phyloP scores from a whole-genome alignment of 2,329 filamentous ascomycete genomes.

The Pyrenophora seminiperda region DNA sequence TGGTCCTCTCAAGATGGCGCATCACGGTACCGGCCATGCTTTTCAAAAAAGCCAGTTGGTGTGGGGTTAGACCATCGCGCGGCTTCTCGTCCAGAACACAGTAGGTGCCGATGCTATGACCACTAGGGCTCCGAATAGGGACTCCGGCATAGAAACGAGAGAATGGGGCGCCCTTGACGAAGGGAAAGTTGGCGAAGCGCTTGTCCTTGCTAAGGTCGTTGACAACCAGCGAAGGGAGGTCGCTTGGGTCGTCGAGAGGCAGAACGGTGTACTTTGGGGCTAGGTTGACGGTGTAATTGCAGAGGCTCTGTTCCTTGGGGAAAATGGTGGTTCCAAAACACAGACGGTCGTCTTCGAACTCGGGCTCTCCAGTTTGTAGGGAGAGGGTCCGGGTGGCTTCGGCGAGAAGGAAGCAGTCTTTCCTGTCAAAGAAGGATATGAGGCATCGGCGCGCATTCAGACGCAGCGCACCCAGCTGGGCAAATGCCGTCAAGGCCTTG shows the following conservation, averaged over 20 bases:
- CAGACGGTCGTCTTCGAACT: constrained; percentile 36
- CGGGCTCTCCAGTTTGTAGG: constrained; percentile 34
- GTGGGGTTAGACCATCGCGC: constrained; percentile 55
- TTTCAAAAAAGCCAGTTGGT: constrained; percentile 60
- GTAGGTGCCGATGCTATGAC: constrained; percentile 65
- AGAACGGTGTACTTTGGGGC: constrained; percentile 18
- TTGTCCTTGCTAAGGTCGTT: constrained; percentile 42
- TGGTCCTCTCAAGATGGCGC: constrained; percentile 65
- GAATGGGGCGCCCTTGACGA: constrained; percentile 39
- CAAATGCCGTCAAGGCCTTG: constrained; percentile 45
- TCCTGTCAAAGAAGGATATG: constrained; percentile 49
- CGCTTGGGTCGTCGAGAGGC: constrained; percentile 23
- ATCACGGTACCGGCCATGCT: constrained; percentile 62
- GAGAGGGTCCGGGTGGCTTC: constrained; percentile 43
- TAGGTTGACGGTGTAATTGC: constrained; percentile 43
- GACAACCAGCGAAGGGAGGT: constrained; percentile 39
- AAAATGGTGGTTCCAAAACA: constrained; percentile 43
- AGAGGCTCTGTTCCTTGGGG: constrained; percentile 42
- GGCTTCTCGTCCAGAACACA: constrained; percentile 64
- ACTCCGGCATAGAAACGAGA: constrained; percentile 62
- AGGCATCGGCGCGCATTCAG: constrained; percentile 44
- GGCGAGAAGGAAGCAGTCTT: constrained; percentile 44
- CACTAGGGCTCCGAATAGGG: constrained; percentile 63
- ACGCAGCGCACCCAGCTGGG: constrained; percentile 47
- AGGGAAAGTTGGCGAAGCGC: constrained; percentile 47